These are phyloP conservation scores for Exophiala sp. DNA, from an alignment of 2,329 filamentous ascomycete species.

Conservation along the genomic window DNA sequence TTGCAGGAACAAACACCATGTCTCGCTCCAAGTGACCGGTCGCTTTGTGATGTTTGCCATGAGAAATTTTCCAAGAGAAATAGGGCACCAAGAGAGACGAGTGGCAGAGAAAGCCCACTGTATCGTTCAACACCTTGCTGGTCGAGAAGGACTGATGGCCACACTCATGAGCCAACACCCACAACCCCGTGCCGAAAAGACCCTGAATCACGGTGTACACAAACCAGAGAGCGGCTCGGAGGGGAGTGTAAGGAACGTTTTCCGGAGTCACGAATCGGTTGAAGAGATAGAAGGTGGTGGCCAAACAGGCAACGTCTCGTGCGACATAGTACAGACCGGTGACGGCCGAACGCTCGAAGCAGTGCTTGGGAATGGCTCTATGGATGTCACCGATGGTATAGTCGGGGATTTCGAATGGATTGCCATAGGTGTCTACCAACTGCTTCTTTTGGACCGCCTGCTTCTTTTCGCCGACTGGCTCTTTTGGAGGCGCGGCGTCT, in stretches of 20 bases:
- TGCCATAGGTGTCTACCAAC: slow-evolving; percentile 87
- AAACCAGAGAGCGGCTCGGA: slow-evolving; percentile 61
- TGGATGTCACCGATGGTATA: slow-evolving; percentile 97
- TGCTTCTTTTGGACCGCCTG: slow-evolving; percentile 39
- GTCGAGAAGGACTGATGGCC: slow-evolving; percentile 94
- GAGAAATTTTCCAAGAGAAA: slow-evolving; percentile 99
- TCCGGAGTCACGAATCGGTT: slow-evolving; percentile 86
- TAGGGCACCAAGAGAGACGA: slow-evolving; percentile 87
- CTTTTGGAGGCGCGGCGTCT: slow-evolving; percentile 40
- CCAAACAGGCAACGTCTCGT: slow-evolving; percentile 69
- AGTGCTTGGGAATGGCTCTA: slow-evolving; percentile 95
- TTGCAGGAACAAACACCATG: slow-evolving; percentile 98
- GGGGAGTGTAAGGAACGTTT: slow-evolving; percentile 63
- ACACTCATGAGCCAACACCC: slow-evolving; percentile 97
- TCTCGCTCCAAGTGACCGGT: slow-evolving; percentile 95
- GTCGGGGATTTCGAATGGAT: slow-evolving; percentile 86
- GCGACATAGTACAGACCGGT: slow-evolving; percentile 75
- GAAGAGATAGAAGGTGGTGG: slow-evolving; percentile 75
- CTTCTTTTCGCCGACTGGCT: too few relatives aligned
- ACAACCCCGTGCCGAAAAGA: slow-evolving; percentile 85
- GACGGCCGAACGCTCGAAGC: slow-evolving; percentile 78
- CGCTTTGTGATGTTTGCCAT: slow-evolving; percentile 99
- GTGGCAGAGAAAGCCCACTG: slow-evolving; percentile 86
- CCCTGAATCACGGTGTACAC: slow-evolving; percentile 77
- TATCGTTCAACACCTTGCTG: slow-evolving; percentile 85